Base-by-base conservation (phyloP, 306 rosid genomes). In the Trifolium repens region DNA sequence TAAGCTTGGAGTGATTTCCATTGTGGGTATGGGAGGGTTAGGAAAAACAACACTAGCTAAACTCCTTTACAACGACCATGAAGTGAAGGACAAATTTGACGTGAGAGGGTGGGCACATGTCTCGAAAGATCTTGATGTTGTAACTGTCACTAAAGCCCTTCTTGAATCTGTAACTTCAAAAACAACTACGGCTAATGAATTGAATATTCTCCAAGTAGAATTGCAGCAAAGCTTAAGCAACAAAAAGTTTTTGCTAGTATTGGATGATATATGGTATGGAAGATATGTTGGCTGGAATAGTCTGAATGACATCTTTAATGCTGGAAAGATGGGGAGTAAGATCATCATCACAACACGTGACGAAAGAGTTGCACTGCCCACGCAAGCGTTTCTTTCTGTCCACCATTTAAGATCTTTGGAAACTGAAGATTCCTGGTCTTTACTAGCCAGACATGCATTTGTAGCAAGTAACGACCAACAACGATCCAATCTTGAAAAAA, bases 181-280 rank as follows among this genome's bases (percentile, higher is more conserved):
- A 9, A 11, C 50, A 26, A 16, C 26, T 26, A 73, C 15, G 16
- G 46, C 53, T 27, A 57, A 55, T 57, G 15, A 44, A 19, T 1
- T n/a, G 62, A n/a, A 67, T 13, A n/a, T 4, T 37, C 26, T 63
- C 5, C 47, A 35, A 76, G 84, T 76, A 64, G 9, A 78, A 67
- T 66, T 66, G 71, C 54, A 11, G 42, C 26, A 73, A 35, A 68
- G 69, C 3, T 40, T 85, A 52, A 46, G 3, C n/a, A 68, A 70
- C 4, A 82, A 40, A 69, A 72, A 65, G 17, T 79, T 79, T 72
- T 42, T 85, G 69, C 69, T 82, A 22, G 82, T 82, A 40, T 77
- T 82, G 47, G 88, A 85, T 65, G 85, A 85, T 65, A 72, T 82
- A 54, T 85, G 84, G 86, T 43, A 19, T 64, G 76, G 72, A 43